phyloP scores from a whole-genome alignment of 164 flowering plant genomes.

The Dillenia suffruticosa region DNA sequence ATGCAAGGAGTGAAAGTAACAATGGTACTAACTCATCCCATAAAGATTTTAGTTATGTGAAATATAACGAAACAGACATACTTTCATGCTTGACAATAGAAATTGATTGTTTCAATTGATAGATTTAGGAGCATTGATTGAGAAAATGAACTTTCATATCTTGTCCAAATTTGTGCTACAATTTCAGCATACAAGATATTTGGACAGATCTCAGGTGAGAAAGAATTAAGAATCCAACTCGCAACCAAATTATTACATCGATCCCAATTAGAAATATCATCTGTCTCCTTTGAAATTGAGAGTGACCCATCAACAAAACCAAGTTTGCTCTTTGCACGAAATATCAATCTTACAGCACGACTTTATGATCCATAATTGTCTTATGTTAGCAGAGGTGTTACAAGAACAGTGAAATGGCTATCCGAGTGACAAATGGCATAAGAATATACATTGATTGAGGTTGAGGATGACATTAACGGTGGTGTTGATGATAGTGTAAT shows the following conservation, averaged over 20 bases:
- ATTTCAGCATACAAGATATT: slow-evolving; percentile 9
- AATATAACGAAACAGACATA: slow-evolving; percentile 7
- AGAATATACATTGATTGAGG: no score
- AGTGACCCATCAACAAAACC: slow-evolving; percentile 11
- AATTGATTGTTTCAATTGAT: slow-evolving; percentile 7
- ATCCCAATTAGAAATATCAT: slow-evolving; percentile 1
- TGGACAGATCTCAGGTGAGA: slow-evolving; percentile 4
- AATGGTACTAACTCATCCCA: slow-evolving; percentile 9
- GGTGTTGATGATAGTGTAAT: no score
- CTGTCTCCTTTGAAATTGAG: neutral
- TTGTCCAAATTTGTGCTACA: neutral
- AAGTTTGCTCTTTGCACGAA: slow-evolving; percentile 9
- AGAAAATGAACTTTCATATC: neutral
- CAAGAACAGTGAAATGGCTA: no score
- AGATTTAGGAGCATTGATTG: slow-evolving; percentile 14
- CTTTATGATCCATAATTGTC: slow-evolving; percentile 4
- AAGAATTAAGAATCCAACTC: slow-evolving; percentile 9
- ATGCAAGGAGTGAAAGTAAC: slow-evolving; percentile 1
- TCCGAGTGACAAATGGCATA: no score
- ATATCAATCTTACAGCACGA: slow-evolving; percentile 1
- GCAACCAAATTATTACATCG: slow-evolving; percentile 9
- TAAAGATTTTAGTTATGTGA: slow-evolving; percentile 4
- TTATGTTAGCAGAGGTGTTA: neutral
- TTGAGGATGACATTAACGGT: no score
- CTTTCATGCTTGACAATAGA: slow-evolving; percentile 6